phyloP scores from a whole-genome alignment of 2,329 filamentous ascomycete genomes.

The Pseudocercospora pini-densiflorae region DNA sequence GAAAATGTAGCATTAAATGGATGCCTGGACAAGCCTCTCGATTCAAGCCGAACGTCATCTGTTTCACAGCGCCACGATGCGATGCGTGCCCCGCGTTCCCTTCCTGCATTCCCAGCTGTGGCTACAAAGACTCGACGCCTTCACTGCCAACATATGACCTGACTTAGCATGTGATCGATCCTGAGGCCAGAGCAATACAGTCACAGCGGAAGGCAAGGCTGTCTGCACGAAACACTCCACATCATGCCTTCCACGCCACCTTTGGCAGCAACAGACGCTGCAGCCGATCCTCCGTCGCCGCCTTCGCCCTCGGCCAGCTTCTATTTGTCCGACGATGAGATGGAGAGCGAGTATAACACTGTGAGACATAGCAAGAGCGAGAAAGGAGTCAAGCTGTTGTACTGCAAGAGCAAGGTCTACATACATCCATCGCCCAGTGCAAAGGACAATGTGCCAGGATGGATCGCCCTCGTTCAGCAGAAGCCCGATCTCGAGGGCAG shows the following conservation, averaged over 20 bases:
- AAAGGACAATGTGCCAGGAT: slow-evolving; percentile 95
- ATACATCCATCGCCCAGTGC: slow-evolving; percentile 91
- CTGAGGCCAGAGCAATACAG: neutral
- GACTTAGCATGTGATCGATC: neutral
- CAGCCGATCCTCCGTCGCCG: slow-evolving; percentile 39
- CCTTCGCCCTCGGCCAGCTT: slow-evolving; percentile 84
- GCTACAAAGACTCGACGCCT: neutral
- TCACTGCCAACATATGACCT: neutral
- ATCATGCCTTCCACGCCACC: slow-evolving; percentile 26
- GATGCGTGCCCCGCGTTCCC: neutral
- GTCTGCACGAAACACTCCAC: neutral
- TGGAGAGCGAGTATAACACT: slow-evolving; percentile 93
- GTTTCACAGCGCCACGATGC: neutral
- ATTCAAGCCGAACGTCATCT: slow-evolving; percentile 4
- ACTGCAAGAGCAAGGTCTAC: slow-evolving; percentile 99
- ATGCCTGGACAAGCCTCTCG: neutral
- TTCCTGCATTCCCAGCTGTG: neutral
- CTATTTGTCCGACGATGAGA: slow-evolving; percentile 95
- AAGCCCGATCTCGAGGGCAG: slow-evolving; percentile 57
- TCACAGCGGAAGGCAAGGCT: neutral
- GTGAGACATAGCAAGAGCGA: slow-evolving; percentile 71
- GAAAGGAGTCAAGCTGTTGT: slow-evolving; percentile 88
- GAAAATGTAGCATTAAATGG: slow-evolving; percentile 1
- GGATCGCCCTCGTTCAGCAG: slow-evolving; percentile 90
- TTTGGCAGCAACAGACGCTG: slow-evolving; percentile 11